Conservation (phyloP, 2,329 filamentous ascomycete species). For the Microsporum ferrugineum region DNA sequence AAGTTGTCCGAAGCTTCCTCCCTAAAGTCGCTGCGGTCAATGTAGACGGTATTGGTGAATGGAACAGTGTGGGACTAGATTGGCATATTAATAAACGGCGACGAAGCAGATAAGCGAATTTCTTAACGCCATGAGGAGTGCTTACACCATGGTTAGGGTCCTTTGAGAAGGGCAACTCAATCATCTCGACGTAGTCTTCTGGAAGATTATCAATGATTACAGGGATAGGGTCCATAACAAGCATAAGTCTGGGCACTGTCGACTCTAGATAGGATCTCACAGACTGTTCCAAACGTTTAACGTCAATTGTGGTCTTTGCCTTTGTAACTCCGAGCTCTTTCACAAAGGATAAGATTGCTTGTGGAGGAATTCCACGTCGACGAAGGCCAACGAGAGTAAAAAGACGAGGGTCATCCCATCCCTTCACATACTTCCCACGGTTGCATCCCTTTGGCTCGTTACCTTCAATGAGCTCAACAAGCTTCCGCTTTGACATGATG, state of each 20-base stretch:
- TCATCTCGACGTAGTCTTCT: conserved; percentile 52
- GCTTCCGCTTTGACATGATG: conserved; percentile 69
- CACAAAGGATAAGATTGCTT: conserved; percentile 71
- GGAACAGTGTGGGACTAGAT: conserved; percentile 41
- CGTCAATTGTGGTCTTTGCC: conserved; percentile 61
- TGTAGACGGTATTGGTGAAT: conserved; percentile 71
- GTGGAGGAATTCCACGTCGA: conserved; percentile 68
- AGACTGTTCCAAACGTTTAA: conserved; percentile 63
- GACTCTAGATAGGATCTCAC: conserved; percentile 76
- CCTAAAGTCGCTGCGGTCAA: conserved; percentile 69
- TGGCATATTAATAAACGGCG: conserved; percentile 3
- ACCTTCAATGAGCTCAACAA: conserved; percentile 61
- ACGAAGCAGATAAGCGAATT: not conserved
- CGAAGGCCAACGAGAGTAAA: conserved; percentile 72
- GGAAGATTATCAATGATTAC: conserved; percentile 65
- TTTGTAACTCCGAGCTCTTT: conserved; percentile 81
- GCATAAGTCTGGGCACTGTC: conserved; percentile 72
- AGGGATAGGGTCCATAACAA: conserved; percentile 69
- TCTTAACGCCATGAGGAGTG: not conserved
- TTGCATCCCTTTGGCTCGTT: conserved; percentile 31
- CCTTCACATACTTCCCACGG: conserved; percentile 11
- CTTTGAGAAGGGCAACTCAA: conserved; percentile 69
- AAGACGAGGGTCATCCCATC: conserved; percentile 74
- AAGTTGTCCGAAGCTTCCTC: conserved; percentile 61
- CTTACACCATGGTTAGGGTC: conserved; percentile 44